Conservation (phyloP, 2,329 filamentous ascomycete species). For the Aspergillus ruber region DNA sequence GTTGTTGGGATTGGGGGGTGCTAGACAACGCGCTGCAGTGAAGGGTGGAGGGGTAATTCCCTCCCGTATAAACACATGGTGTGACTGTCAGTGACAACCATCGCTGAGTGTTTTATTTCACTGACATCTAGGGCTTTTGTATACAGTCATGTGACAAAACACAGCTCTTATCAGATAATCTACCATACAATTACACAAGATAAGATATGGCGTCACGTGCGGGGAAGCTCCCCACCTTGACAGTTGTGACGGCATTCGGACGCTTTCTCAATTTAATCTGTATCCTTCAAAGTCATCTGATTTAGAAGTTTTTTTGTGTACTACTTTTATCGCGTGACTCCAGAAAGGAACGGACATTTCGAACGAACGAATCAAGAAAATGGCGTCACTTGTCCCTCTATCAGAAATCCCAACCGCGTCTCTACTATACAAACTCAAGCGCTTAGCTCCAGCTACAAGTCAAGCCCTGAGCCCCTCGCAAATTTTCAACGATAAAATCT, state of each 20-base stretch:
- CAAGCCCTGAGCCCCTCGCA: conserved; percentile 39
- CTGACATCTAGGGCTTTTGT: conserved; percentile 2
- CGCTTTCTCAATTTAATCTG: background rate
- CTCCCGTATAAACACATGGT: no score
- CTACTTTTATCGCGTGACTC: background rate
- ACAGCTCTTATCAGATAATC: conserved; percentile 5
- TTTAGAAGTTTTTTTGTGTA: background rate
- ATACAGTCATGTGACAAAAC: conserved; percentile 5
- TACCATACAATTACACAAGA: background rate
- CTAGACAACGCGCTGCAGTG: no score
- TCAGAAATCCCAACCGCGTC: conserved; percentile 39
- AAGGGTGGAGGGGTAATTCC: no score
- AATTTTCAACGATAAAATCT: conserved; percentile 50
- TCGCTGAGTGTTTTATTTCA: background rate
- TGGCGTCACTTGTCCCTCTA: conserved; percentile 5
- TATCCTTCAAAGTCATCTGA: background rate
- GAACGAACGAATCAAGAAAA: background rate
- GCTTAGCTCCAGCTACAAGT: conserved; percentile 35
- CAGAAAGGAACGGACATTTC: background rate
- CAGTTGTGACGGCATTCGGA: background rate
- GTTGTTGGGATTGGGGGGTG: no score
- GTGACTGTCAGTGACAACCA: background rate
- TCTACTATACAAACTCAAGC: conserved; percentile 57
- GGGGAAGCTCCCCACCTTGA: conserved; percentile 7
- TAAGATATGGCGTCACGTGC: conserved; percentile 13